These are phyloP conservation scores for Stemphylium beticola DNA, from an alignment of 2,329 filamentous ascomycete species.

Conservation along the genomic window DNA sequence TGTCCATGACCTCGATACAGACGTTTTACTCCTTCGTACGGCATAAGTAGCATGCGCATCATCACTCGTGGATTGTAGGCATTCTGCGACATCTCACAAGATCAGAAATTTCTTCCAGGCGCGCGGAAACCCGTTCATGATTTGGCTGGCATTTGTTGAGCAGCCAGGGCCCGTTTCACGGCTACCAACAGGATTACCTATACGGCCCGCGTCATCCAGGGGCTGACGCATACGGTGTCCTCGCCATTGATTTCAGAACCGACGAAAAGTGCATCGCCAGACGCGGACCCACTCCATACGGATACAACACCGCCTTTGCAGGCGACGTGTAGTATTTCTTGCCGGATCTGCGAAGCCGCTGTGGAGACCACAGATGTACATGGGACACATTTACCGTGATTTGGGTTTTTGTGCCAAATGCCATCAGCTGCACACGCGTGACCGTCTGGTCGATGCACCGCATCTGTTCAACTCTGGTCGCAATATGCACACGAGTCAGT, in stretches of 20 bases:
- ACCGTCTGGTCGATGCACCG: not conserved
- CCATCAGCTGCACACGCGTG: not conserved
- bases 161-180: conserved; percentile 2
- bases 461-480: not conserved
- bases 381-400: not conserved
- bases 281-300: not conserved
- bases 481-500: conserved; percentile 6
- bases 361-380: not conserved
- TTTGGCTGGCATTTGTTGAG: conserved; percentile 11
- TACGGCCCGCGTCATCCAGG: not conserved
- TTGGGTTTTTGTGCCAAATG: not conserved
- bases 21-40: not conserved
- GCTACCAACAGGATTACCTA: conserved; percentile 1
- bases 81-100: not conserved
- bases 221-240: not conserved
- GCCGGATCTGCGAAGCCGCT: not conserved
- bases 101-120: not conserved
- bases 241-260: not conserved
- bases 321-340: not conserved
- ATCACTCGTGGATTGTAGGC: not conserved
- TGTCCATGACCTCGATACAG: not conserved
- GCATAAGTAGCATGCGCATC: not conserved
- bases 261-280: not conserved
- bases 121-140: conserved; percentile 1
- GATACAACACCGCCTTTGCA: not conserved